Percentiles rank a stretch among this genome's conserved stretches.
Evolutionary conservation across 1,284 basidiomycete species (phyloP).

Genomic region (Cryptococcus sp.): DNA sequence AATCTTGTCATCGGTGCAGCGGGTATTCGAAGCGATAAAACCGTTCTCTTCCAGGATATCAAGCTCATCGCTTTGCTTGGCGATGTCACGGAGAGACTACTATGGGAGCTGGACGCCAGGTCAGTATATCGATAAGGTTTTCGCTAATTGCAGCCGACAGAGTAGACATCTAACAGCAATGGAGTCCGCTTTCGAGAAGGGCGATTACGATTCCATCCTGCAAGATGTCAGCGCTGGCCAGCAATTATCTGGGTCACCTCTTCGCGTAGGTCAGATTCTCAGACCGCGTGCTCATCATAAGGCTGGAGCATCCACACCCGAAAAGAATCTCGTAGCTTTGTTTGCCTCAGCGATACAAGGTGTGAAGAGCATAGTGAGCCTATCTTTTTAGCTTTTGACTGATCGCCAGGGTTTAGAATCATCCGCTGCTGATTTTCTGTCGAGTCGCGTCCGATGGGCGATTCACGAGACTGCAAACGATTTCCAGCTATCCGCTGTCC

Average conservation of each 20-base stretch:
- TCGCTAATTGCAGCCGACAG: conserved; percentile 49
- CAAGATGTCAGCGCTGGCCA: conserved; percentile 48
- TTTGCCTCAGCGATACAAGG: conserved; percentile 62
- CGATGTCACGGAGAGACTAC: conserved; percentile 62
- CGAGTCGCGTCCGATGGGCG: conserved; percentile 57
- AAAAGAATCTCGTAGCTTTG: conserved; percentile 61
- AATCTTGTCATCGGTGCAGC: conserved; percentile 61
- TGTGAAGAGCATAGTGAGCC: conserved; percentile 61
- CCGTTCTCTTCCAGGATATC: conserved; percentile 56
- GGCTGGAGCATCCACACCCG: conserved; percentile 48
- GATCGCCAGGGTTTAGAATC: no score
- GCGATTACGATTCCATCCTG: conserved; percentile 55
- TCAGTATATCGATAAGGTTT: conserved; percentile 48
- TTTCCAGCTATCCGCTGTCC: conserved; percentile 57
- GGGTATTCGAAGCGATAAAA: conserved; percentile 24
- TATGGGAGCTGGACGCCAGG: conserved; percentile 60
- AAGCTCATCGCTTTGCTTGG: conserved; percentile 62
- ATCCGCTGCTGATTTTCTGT: conserved; percentile 50
- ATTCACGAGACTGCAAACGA: conserved; percentile 52
- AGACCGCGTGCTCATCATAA: conserved; percentile 27
- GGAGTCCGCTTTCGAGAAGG: conserved; percentile 60
- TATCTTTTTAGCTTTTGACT: no score
- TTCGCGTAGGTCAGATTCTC: conserved; percentile 33
- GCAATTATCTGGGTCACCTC: conserved; percentile 42
- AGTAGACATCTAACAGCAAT: conserved; percentile 52